phyloP scores from a whole-genome alignment of 306 rosid species.

The Quercus cerris region DNA sequence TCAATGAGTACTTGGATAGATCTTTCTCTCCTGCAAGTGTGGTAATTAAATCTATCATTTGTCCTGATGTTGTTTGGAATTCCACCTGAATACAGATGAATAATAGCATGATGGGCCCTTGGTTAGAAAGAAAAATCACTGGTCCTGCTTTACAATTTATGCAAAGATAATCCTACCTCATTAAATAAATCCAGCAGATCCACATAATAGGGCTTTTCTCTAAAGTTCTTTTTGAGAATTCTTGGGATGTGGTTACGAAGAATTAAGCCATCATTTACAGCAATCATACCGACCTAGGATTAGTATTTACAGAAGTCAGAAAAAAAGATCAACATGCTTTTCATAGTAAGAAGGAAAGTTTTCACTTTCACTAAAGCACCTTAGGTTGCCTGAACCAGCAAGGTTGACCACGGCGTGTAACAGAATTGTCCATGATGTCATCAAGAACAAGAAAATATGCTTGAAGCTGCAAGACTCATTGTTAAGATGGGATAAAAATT shows the following conservation, averaged over 20 bases:
- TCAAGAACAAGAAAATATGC: conserved; percentile 67
- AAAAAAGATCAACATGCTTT: background rate
- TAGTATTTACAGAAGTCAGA: conserved; percentile 6
- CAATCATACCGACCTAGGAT: conserved; percentile 79
- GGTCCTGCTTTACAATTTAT: background rate
- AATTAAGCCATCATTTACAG: conserved; percentile 73
- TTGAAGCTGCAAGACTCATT: conserved; percentile 48
- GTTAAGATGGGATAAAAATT: background rate
- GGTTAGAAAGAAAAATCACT: background rate
- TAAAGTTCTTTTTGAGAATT: conserved; percentile 78
- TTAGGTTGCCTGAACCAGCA: conserved; percentile 59
- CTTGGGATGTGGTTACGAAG: conserved; percentile 79
- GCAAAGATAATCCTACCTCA: conserved; percentile 51
- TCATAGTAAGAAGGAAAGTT: background rate
- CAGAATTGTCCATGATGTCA: conserved; percentile 55
- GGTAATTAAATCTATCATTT: conserved; percentile 92
- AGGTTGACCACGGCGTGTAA: conserved; percentile 57
- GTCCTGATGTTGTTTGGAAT: conserved; percentile 95
- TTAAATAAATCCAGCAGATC: conserved; percentile 88
- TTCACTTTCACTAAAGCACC: conserved; percentile 27
- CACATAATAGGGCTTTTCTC: conserved; percentile 69
- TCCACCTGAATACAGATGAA: conserved; percentile 56
- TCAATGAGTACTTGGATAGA: conserved; percentile 73
- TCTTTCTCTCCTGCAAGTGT: conserved; percentile 91
- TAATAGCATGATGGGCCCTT: background rate